Evolutionary conservation across 345 rosid species (phyloP).

Genomic region (Populus davidiana): DNA sequence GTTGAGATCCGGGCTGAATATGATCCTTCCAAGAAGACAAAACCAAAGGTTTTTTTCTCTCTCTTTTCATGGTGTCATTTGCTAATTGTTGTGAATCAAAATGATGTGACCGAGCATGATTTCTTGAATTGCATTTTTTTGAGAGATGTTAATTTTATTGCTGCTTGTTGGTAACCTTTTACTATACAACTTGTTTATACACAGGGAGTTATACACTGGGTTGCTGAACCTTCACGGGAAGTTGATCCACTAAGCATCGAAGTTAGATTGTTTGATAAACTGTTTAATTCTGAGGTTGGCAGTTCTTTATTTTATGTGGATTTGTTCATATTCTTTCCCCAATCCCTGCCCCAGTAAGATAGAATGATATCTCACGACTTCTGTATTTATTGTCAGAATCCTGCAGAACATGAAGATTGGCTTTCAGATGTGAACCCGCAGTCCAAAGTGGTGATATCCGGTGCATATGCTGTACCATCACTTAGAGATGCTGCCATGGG

Average conservation of each 20-base stretch:
- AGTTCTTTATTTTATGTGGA: slow-evolving; percentile 1
- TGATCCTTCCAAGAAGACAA: slow-evolving; percentile 77
- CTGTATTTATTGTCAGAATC: slow-evolving; percentile 51
- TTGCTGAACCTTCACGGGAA: slow-evolving; percentile 66
- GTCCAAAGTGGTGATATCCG: slow-evolving; percentile 59
- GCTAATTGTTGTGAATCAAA: not conserved
- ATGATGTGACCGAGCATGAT: not conserved
- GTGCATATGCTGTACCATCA: slow-evolving; percentile 60
- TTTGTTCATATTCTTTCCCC: not conserved
- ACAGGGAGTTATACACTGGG: slow-evolving; percentile 98
- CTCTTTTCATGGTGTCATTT: not conserved
- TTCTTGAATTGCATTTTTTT: not conserved
- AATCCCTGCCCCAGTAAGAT: not conserved
- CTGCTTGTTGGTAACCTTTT: slow-evolving; percentile 3
- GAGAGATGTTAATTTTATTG: not conserved
- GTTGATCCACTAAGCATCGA: slow-evolving; percentile 65
- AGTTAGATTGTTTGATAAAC: slow-evolving; percentile 90
- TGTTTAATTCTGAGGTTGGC: slow-evolving; percentile 79
- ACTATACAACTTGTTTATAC: not conserved
- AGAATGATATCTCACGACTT: not conserved
- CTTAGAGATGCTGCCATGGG: slow-evolving; percentile 58
- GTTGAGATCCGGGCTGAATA: slow-evolving; percentile 76
- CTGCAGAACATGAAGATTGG: slow-evolving; percentile 82
- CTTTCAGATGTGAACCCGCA: slow-evolving; percentile 65
- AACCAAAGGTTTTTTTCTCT: slow-evolving; percentile 63